Conservation (phyloP, 2,329 filamentous ascomycete genomes). For the Epichloe coenophiala region DNA sequence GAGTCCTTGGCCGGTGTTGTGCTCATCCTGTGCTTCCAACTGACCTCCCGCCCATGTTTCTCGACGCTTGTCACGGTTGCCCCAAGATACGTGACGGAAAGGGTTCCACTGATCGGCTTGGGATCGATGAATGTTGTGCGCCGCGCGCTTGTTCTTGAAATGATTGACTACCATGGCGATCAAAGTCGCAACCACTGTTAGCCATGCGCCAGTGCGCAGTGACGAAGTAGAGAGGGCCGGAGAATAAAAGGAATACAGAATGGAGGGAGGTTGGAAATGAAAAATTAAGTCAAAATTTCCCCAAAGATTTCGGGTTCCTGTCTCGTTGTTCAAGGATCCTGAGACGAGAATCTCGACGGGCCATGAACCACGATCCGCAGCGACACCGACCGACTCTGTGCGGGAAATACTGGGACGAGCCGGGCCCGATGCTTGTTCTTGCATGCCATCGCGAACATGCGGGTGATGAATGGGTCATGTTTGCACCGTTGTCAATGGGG, state of each 20-base stretch:
- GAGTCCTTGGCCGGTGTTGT: constrained; percentile 18
- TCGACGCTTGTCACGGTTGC: constrained; percentile 14
- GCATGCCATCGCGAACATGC: neutral
- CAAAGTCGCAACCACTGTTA: constrained; percentile 5
- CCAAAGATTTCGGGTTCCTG: neutral
- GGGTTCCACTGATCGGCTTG: constrained; percentile 29
- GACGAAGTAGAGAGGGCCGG: neutral
- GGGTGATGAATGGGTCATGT: neutral
- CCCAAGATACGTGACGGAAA: constrained; percentile 29
- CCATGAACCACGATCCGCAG: neutral
- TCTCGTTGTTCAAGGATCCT: neutral
- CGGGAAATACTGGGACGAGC: neutral
- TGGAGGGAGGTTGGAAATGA: neutral
- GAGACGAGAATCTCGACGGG: neutral
- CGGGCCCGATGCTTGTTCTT: neutral
- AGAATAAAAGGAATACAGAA: neutral
- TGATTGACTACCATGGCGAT: constrained; percentile 28
- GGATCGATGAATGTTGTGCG: constrained; percentile 28
- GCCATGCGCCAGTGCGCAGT: neutral
- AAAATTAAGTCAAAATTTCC: neutral
- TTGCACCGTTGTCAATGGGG: neutral
- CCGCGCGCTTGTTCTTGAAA: constrained; percentile 29
- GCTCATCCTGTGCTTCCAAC: constrained; percentile 18
- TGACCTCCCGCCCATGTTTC: constrained; percentile 22
- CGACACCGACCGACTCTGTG: neutral